Conservation (phyloP, 805 yeast genomes). For the Lipomyces sp. region DNA sequence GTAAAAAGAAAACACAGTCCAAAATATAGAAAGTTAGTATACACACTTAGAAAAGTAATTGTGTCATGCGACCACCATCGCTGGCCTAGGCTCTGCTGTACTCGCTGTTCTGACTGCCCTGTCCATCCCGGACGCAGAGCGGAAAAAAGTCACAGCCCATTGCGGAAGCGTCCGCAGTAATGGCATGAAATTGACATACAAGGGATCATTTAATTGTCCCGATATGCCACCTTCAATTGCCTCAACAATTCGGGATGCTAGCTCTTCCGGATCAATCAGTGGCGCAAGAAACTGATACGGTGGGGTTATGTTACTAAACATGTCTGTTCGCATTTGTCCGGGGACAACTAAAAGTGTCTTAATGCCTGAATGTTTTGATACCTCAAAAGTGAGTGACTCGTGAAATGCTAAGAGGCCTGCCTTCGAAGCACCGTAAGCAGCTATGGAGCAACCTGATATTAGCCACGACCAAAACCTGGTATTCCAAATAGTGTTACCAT, state of each 20-base stretch:
- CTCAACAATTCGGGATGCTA: slow-evolving; percentile 57
- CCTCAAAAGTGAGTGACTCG: slow-evolving; percentile 70
- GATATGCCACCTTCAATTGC: slow-evolving; percentile 59
- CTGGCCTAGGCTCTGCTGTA: too few species aligned
- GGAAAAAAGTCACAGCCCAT: slow-evolving; percentile 55
- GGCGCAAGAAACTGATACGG: slow-evolving; percentile 82
- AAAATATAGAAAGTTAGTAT: too few species aligned
- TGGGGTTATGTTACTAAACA: slow-evolving; percentile 71
- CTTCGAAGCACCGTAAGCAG: slow-evolving; percentile 87
- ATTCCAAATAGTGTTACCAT: slow-evolving; percentile 36
- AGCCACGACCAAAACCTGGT: background rate
- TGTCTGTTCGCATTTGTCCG: slow-evolving; percentile 70
- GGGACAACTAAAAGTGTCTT: slow-evolving; percentile 78
- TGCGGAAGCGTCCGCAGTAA: slow-evolving; percentile 67
- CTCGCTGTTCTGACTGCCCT: slow-evolving; percentile 31
- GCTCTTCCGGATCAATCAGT: slow-evolving; percentile 62
- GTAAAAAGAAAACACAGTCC: background rate
- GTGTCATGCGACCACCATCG: too few species aligned
- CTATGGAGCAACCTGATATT: slow-evolving; percentile 31
- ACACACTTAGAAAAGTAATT: too few species aligned
- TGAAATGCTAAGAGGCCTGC: slow-evolving; percentile 83
- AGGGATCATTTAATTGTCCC: slow-evolving; percentile 70
- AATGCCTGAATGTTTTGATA: slow-evolving; percentile 53
- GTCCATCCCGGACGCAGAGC: slow-evolving; percentile 70
- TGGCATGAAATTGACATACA: slow-evolving; percentile 74